Evolutionary conservation across 2,329 filamentous ascomycete species (phyloP), one percentile per base, ranked within the genome.

Genomic region (Fusarium camptoceras): DNA sequence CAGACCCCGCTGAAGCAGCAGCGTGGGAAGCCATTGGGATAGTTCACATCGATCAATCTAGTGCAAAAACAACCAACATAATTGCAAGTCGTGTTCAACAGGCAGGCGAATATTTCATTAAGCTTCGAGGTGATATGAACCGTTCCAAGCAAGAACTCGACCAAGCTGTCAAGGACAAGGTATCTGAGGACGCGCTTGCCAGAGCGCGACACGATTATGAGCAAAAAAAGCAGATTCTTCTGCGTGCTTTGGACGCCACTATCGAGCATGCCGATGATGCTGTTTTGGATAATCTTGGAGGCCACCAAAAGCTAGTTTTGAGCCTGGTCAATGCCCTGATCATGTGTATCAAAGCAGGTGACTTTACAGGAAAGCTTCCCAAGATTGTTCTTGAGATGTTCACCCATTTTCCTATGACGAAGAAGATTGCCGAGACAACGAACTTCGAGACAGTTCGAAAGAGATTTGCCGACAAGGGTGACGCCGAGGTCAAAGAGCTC

Each of bases 401-500:
- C 77, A 85, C 88, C 8, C 81, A 85, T 58, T 88, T 89, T 61
- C 88, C 86, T 37, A 90, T 89, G 61, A 84, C 89, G 43, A 88
- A 85, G 50, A 87, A 85, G 68, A 88, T 89, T 37, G 80, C 89
- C 43, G 87, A 89, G 69, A 89, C 87, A 64, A 86, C 89, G 42
- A 92, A 92, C 74, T 87, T 94, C 59, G 86, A 88, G 60, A 88
- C 87, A 57, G 86, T 92, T 18, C 84, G 89, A 42, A 88, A 88
- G 65, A 85, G 87, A 11, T 88, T 91, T 74, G 85, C 84, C 64
- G 90, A 88, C 74, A 89, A 88, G 73, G 90, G 88, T 27, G 89
- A 92, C 73, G 84, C 86, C 1, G 87, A 90, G 55, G 87, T 88
- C 49, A 90, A 90, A 72, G 84, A 84, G 7, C 81, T 90, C 48